Evolutionary conservation across 2,329 filamentous ascomycete species (phyloP).

Genomic region (Leptographium wingfieldii): DNA sequence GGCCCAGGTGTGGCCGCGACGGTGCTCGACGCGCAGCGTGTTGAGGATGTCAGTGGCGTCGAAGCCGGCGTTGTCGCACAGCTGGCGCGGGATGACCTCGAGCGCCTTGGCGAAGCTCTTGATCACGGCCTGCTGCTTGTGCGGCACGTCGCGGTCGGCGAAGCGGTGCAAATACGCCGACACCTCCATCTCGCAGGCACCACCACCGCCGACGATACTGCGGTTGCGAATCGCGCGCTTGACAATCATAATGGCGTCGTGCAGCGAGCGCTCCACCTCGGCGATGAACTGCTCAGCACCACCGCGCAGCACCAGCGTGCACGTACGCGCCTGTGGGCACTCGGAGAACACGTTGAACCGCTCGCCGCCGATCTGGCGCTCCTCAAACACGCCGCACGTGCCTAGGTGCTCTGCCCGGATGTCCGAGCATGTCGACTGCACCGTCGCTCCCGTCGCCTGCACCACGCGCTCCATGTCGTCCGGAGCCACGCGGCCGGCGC

Average conservation of each 20-base stretch:
- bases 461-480: constrained; percentile 96
- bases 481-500: constrained; percentile 78
- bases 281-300: constrained; percentile 99
- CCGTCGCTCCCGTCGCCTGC: constrained; percentile 80
- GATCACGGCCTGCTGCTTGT: constrained; percentile 96
- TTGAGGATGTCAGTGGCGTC: constrained; percentile 98
- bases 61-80: constrained; percentile 97
- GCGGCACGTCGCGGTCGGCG: constrained; percentile 80
- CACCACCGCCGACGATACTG: constrained; percentile 88
- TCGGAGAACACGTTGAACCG: constrained; percentile 98
- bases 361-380: constrained; percentile 93
- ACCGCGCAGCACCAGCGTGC: constrained; percentile 86
- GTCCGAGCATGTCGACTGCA: constrained; percentile 94
- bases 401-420: constrained; percentile 83
- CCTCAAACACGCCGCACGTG: constrained; percentile 81
- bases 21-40: constrained; percentile 88
- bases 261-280: constrained; percentile 91
- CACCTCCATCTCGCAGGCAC: constrained; percentile 92
- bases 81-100: constrained; percentile 89
- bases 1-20: constrained; percentile 84
- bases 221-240: constrained; percentile 95
- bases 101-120: constrained; percentile 96
- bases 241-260: constrained; percentile 99
- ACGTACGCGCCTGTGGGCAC: constrained; percentile 91
- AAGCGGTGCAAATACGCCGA: constrained; percentile 87